These are phyloP conservation scores for Posidonia australis DNA, from an alignment of 106 monocot species.

Conservation along the genomic window DNA sequence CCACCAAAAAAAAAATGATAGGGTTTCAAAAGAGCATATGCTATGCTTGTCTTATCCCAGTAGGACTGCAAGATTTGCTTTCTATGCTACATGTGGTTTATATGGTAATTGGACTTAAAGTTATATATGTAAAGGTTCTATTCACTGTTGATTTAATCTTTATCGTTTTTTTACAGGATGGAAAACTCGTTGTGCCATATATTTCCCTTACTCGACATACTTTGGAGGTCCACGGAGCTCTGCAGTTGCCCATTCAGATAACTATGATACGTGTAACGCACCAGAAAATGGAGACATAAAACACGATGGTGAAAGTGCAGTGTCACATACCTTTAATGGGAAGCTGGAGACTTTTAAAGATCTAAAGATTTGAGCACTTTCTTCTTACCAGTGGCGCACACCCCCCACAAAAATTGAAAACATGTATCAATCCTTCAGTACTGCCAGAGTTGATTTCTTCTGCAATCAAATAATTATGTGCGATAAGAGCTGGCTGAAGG, in stretches of 20 bases:
- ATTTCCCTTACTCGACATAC: constrained; percentile 64
- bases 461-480: not conserved
- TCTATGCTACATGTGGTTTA: too few relatives aligned
- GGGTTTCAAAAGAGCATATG: too few relatives aligned
- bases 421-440: not conserved
- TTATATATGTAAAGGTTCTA: too few relatives aligned
- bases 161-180: constrained; percentile 36
- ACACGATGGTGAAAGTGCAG: constrained; percentile 9
- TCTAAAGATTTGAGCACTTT: constrained; percentile 21
- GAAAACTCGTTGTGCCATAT: constrained; percentile 51
- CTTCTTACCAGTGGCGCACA: not conserved
- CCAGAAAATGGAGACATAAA: constrained; percentile 43
- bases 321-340: constrained; percentile 28
- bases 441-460: not conserved
- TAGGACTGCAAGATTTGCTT: too few relatives aligned
- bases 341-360: constrained; percentile 32
- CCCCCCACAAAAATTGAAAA: not conserved
- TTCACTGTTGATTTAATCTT: not conserved
- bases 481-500: not conserved
- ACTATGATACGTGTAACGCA: constrained; percentile 6
- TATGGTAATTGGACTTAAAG: too few relatives aligned
- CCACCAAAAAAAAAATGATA: too few relatives aligned
- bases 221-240: constrained; percentile 46
- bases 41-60: too few relatives aligned
- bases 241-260: constrained; percentile 3